Evolutionary conservation across 23 red algal species (phyloP), one percentile per base, ranked within the genome.

Genomic region (Rhodosorus marinus): DNA sequence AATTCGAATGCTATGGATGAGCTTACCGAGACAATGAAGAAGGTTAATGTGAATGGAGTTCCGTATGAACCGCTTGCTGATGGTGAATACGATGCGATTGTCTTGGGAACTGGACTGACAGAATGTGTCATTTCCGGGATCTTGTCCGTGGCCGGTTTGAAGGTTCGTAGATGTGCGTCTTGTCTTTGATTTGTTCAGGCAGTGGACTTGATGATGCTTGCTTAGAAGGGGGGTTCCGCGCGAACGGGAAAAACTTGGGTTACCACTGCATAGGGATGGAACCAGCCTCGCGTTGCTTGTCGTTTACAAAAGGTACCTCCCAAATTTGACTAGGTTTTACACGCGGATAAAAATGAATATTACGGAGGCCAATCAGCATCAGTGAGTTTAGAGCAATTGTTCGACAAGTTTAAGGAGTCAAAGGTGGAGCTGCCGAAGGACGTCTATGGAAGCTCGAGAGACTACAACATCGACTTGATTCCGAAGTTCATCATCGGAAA

Each of bases 401-500:
- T 62, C 51, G 57, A 64, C 14, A 64, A 84, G 60, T 86, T 81
- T 43, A 67, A 66, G 21, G 43, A 49, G 0, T 8, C 51, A 28
- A 58, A 67, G 5, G 62, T 48, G 1, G 57, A 71, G 26, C 42
- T 40, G 43, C 63, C 63, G 20, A 52, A 20, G 21, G 24, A 0
- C 17, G 43, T 58, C 24, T 15, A 83, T 24, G 79, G 71, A 8
- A 65, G 36, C 21, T 20, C 66, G 7, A 74, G 90, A 60, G 90
- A 85, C 42, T 98, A 98, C 60, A 81, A 86, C 59, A 55, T 98
- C 6, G 90, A 98, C 47, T 72, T 85, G 41, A 63, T 98, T 52
- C 90, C 90, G 28, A 98, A 98, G 58, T 84, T 98, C 49, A 98
- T 98, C 75, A 65, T 98, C 46, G 80, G 79, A 0, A 64, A 66